A percentile compares a stretch with the other conserved stretches of the same genome.
These are phyloP conservation scores for Ustilago tritici DNA, from an alignment of 1,284 basidiomycete species.

Conservation along the genomic window DNA sequence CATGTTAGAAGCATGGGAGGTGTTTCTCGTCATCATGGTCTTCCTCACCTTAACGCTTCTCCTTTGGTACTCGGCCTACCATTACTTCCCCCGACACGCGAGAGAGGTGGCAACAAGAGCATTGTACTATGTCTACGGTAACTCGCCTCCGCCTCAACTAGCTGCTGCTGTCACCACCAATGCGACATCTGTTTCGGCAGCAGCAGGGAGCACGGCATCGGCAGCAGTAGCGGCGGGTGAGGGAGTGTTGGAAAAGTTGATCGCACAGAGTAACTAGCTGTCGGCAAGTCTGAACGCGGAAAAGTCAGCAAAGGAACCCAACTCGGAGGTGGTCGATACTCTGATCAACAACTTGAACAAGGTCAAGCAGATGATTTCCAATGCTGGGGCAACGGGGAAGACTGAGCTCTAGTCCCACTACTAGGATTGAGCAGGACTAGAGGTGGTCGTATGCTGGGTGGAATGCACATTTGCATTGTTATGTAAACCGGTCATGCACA, in stretches of 20 bases:
- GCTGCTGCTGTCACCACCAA: constrained; percentile 20
- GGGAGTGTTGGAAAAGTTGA: constrained; percentile 31
- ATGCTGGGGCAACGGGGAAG: constrained; percentile 7
- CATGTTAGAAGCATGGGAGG: constrained; percentile 55
- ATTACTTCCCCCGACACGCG: constrained; percentile 46
- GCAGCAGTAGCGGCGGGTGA: constrained; percentile 17
- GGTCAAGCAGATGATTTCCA: constrained; percentile 37
- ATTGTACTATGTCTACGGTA: constrained; percentile 51
- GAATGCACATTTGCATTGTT: too few species aligned
- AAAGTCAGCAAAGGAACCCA: constrained; percentile 5
- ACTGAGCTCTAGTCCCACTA: constrained; percentile 22
- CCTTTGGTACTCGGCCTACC: constrained; percentile 38
- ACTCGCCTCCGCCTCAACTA: constrained; percentile 29
- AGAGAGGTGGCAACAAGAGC: constrained; percentile 34
- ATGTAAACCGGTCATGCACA: too few species aligned
- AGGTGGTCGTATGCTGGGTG: too few species aligned
- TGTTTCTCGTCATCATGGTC: constrained; percentile 43
- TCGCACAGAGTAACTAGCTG: constrained; percentile 27
- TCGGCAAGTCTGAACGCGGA: constrained; percentile 26
- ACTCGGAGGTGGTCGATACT: constrained; percentile 31
- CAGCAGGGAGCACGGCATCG: not conserved
- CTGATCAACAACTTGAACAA: constrained; percentile 47
- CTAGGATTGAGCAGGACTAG: not conserved
- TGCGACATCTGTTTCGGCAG: not conserved
- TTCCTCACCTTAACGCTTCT: constrained; percentile 28